Evolutionary conservation across 2,329 filamentous ascomycete species (phyloP).

Genomic region (Chaetomiaceae sp.): DNA sequence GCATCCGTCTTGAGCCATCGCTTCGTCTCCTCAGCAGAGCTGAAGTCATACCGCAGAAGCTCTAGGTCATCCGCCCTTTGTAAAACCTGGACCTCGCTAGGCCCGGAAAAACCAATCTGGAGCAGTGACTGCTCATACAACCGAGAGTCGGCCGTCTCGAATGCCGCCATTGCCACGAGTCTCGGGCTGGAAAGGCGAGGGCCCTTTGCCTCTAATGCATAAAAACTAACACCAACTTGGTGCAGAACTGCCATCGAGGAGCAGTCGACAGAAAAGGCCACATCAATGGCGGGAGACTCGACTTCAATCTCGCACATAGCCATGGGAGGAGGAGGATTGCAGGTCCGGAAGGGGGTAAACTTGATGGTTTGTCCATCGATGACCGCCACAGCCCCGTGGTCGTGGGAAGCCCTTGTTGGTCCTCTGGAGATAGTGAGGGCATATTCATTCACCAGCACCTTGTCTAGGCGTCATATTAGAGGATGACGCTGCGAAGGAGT

Average conservation of each 20-base stretch:
- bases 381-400: conserved; percentile 75
- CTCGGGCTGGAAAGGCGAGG: conserved; percentile 45
- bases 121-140: conserved; percentile 24
- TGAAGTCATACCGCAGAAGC: conserved; percentile 23
- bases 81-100: conserved; percentile 33
- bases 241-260: conserved; percentile 69
- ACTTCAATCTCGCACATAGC: conserved; percentile 68
- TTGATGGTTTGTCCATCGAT: conserved; percentile 78
- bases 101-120: conserved; percentile 31
- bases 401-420: conserved; percentile 64
- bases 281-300: conserved; percentile 63
- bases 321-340: conserved; percentile 92
- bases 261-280: conserved; percentile 65
- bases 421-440: conserved; percentile 65
- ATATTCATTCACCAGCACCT: conserved; percentile 60
- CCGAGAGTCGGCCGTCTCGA: conserved; percentile 4
- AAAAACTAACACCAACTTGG: conserved; percentile 61
- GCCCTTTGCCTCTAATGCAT: conserved; percentile 62
- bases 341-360: conserved; percentile 76
- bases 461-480: conserved; percentile 33
- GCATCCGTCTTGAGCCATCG: conserved; percentile 17
- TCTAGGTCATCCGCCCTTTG: conserved; percentile 31
- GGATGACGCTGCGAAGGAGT: conserved; percentile 10
- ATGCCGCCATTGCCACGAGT: conserved; percentile 28
- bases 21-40: background rate